Evolutionary conservation across 2,329 filamentous ascomycete genomes (phyloP).

Genomic region (Botryosphaeria agaves): DNA sequence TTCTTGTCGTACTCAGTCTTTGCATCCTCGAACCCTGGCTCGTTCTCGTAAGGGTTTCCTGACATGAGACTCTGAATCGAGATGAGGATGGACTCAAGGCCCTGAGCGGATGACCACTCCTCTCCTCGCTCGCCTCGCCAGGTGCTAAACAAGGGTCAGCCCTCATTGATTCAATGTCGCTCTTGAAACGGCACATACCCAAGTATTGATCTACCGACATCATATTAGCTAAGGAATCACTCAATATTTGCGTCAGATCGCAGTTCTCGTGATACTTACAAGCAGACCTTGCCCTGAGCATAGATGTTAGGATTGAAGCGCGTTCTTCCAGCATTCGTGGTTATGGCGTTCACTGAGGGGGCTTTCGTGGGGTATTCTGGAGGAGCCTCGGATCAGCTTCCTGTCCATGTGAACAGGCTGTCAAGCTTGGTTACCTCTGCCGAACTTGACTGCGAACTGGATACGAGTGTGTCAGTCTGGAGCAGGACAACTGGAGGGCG

Average conservation of each 20-base stretch:
- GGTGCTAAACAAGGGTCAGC: slow-evolving; percentile 40
- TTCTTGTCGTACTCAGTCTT: slow-evolving; percentile 43
- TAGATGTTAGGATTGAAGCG: slow-evolving; percentile 98
- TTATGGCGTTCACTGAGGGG: slow-evolving; percentile 47
- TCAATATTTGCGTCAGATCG: no score
- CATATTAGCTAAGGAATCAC: no score
- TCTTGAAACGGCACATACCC: no score
- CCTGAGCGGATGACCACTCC: slow-evolving; percentile 92
- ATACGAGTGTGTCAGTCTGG: not conserved
- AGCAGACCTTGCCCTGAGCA: slow-evolving; percentile 73
- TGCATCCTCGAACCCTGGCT: slow-evolving; percentile 81
- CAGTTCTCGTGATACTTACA: slow-evolving; percentile 50
- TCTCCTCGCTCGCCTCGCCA: slow-evolving; percentile 85
- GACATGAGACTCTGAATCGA: slow-evolving; percentile 97
- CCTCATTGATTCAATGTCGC: slow-evolving; percentile 5
- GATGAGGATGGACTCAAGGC: slow-evolving; percentile 80
- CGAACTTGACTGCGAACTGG: slow-evolving; percentile 62
- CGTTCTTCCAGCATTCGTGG: slow-evolving; percentile 75
- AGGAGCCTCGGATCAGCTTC: slow-evolving; percentile 11
- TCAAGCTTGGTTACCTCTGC: slow-evolving; percentile 46
- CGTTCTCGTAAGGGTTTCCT: slow-evolving; percentile 84
- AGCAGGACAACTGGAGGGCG: no score
- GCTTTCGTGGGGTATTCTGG: slow-evolving; percentile 64
- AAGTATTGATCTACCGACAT: no score
- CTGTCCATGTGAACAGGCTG: slow-evolving; percentile 1